Evolutionary conservation across 352 stramenopile species (phyloP).

Genomic region (Phytophthora boehmeriae): DNA sequence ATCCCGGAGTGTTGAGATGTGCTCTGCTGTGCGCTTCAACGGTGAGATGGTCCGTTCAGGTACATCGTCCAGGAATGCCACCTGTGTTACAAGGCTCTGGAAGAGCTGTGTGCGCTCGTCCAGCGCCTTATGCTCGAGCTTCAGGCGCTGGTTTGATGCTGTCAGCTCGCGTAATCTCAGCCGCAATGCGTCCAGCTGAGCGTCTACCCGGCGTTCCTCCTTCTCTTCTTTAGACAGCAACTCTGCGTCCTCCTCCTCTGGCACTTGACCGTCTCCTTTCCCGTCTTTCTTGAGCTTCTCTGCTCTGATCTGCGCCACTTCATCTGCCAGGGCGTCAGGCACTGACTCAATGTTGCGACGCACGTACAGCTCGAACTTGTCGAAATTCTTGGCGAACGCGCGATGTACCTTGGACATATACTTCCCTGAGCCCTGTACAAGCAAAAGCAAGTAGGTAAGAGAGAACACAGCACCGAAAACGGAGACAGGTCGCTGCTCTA

Average conservation of each 20-base stretch:
- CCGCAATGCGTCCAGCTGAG: conserved; percentile 46
- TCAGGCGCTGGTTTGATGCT: conserved; percentile 46
- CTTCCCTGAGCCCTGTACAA: conserved; percentile 48
- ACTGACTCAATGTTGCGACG: conserved; percentile 76
- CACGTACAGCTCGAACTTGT: conserved; percentile 86
- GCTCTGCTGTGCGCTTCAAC: conserved; percentile 50
- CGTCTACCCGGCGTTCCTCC: conserved; percentile 42
- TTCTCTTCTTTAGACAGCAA: conserved; percentile 49
- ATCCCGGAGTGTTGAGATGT: conserved; percentile 46
- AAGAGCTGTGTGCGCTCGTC: conserved; percentile 47
- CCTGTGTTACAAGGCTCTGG: conserved; percentile 32
- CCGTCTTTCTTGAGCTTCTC: conserved; percentile 25
- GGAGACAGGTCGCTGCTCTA: conserved; percentile 14
- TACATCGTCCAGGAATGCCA: conserved; percentile 59
- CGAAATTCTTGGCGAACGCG: conserved; percentile 83
- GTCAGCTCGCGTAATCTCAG: conserved; percentile 40
- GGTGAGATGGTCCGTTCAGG: conserved; percentile 43
- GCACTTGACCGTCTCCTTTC: neutral
- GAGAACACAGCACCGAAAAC: neutral
- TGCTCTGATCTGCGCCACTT: conserved; percentile 47
- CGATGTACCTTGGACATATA: conserved; percentile 69
- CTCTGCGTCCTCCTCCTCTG: conserved; percentile 22
- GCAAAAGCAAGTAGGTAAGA: conserved; percentile 1
- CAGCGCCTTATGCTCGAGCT: conserved; percentile 55
- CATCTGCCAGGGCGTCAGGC: conserved; percentile 45